Percentiles rank a stretch among this genome's conserved stretches.
phyloP scores from a whole-genome alignment of 148 eudicot genomes.

The Silene conica region DNA sequence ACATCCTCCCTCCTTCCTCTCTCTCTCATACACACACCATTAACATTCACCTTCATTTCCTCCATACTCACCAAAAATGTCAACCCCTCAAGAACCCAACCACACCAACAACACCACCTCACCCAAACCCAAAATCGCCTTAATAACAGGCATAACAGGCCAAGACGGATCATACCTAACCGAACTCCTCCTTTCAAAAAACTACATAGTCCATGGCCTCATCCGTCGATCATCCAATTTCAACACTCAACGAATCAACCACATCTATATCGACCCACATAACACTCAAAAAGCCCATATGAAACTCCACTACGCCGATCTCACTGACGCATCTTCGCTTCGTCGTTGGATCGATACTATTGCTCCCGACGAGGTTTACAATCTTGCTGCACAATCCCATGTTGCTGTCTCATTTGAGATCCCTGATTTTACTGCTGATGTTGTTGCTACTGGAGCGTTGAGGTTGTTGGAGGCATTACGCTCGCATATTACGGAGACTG shows the following conservation, averaged over 20 bases:
- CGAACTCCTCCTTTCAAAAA: slow-evolving; percentile 66
- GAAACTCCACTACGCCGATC: slow-evolving; percentile 98
- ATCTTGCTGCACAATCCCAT: slow-evolving; percentile 92
- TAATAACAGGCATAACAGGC: slow-evolving; percentile 94
- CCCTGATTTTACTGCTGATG: slow-evolving; percentile 95
- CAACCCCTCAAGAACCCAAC: not conserved
- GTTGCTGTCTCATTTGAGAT: slow-evolving; percentile 97
- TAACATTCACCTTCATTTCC: no score
- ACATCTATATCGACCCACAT: slow-evolving; percentile 97
- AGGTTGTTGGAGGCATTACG: slow-evolving; percentile 80
- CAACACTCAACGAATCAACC: slow-evolving; percentile 93
- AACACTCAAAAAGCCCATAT: slow-evolving; percentile 69
- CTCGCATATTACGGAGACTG: slow-evolving; percentile 66
- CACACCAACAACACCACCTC: not conserved
- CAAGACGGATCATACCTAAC: slow-evolving; percentile 96
- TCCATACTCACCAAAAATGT: not conserved
- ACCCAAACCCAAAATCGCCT: slow-evolving; percentile 46
- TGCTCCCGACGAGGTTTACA: slow-evolving; percentile 82
- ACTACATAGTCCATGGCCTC: slow-evolving; percentile 81
- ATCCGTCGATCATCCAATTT: slow-evolving; percentile 88
- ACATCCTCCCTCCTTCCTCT: no score
- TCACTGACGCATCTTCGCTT: slow-evolving; percentile 82
- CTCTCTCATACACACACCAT: no score
- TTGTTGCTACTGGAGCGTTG: slow-evolving; percentile 81
- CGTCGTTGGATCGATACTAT: slow-evolving; percentile 79